phyloP scores from a whole-genome alignment of 257 asterid species.

The Leptodermis oblonga region DNA sequence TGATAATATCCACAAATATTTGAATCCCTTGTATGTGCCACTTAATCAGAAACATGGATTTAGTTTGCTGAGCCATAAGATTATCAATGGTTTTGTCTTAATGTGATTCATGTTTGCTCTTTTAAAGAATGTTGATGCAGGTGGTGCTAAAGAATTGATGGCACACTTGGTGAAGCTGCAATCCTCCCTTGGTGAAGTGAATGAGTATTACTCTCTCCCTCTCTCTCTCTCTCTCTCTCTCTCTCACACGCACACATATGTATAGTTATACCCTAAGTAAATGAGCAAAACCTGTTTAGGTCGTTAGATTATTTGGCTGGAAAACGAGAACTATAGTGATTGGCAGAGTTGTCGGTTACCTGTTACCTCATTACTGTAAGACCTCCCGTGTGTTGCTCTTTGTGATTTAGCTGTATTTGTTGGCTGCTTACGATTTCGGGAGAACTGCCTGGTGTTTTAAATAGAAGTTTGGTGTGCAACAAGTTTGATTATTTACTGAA shows the following conservation, averaged over 20 bases:
- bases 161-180: conserved; percentile 88
- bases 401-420: background rate
- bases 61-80: background rate
- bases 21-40: background rate
- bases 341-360: background rate
- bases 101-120: conserved; percentile 8
- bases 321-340: background rate
- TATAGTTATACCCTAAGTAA: background rate
- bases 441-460: background rate
- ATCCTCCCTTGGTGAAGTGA: conserved; percentile 72
- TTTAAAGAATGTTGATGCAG: conserved; percentile 84
- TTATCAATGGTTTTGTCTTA: background rate
- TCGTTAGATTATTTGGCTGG: background rate
- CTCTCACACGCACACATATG: conserved; percentile 3
- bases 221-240: conserved; percentile 15
- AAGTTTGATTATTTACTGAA: no score
- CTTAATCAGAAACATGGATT: background rate
- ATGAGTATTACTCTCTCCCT: conserved; percentile 41
- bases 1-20: conserved; percentile 9
- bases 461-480: background rate
- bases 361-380: background rate
- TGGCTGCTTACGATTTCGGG: background rate
- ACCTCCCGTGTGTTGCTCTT: background rate
- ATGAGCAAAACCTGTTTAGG: background rate
- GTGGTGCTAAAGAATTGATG: conserved; percentile 88